A percentile compares a stretch with the other conserved stretches of the same genome.
These are phyloP conservation scores for Rhizophlyctis rosea DNA, from an alignment of 192 early-diverging fungal genomes.

Conservation along the genomic window DNA sequence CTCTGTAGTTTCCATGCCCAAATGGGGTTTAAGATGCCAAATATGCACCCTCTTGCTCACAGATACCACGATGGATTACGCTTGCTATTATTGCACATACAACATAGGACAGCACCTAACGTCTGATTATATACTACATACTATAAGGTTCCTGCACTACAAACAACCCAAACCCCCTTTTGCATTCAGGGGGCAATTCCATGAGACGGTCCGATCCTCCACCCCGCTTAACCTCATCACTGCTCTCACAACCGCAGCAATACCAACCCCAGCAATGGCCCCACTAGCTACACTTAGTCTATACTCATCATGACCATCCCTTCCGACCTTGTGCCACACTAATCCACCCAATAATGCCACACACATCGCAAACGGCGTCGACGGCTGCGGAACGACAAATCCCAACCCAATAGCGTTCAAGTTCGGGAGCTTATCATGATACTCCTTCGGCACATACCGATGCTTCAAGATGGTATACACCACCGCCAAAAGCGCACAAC, in stretches of 20 bases:
- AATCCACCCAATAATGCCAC: slow-evolving; percentile 1
- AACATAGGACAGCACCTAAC: too few relatives aligned
- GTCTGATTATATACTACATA: too few relatives aligned
- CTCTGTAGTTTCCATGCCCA: too few relatives aligned
- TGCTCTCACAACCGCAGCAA: slow-evolving; percentile 28
- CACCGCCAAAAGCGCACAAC: slow-evolving; percentile 8
- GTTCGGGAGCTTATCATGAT: slow-evolving; percentile 53
- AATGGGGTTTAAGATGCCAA: too few relatives aligned
- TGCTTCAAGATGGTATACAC: slow-evolving; percentile 42
- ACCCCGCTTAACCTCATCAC: slow-evolving; percentile 3
- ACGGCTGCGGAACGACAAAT: slow-evolving; percentile 15
- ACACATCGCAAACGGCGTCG: slow-evolving; percentile 18
- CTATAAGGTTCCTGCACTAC: not conserved
- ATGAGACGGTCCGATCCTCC: too few relatives aligned
- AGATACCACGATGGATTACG: too few relatives aligned
- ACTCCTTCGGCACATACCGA: slow-evolving; percentile 42
- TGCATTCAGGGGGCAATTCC: not conserved
- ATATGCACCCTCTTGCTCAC: too few relatives aligned
- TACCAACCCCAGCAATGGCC: slow-evolving; percentile 36
- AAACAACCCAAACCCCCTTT: not conserved
- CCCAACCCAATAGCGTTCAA: slow-evolving; percentile 45
- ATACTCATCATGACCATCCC: slow-evolving; percentile 5
- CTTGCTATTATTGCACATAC: too few relatives aligned
- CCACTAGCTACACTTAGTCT: slow-evolving; percentile 26
- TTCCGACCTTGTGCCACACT: slow-evolving; percentile 19